Evolutionary conservation across 1,284 basidiomycete species (phyloP), one percentile per base, ranked within the genome.

Genomic region (Paramarasmius palmivorus): DNA sequence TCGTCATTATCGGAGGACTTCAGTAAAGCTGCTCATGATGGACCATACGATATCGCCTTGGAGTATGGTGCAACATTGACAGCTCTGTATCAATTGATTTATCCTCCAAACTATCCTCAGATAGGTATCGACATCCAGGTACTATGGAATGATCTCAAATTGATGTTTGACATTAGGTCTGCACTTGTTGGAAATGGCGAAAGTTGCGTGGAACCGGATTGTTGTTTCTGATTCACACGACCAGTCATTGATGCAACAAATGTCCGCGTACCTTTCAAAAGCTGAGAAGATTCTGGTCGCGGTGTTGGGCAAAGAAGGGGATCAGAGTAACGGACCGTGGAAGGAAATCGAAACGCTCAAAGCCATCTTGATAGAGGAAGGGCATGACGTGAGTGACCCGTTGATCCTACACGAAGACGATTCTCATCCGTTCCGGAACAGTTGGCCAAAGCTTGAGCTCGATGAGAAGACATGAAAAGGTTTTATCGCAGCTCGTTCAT

Each of bases 101-200:
- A 92, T 63, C 87, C 89, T 2, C 70, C 68, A 3, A 84, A 84
- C 60, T 90, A 89, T 65, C 89, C 89, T 26, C 86, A 90, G 60
- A 87, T 84, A n/a, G 89, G 89, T 88, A 50, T 59, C 78, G 69
- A 2, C 14, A 26, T 37, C 22, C 22, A 22, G 47, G 23, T 56
- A 19, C 22, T 34, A 49, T 39, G 12, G 53, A 29, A 37, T 51
- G 36, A 23, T 25, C 22, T 12, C 45, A 44, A 34, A 32, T 42
- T 52, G 20, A 29, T 22, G 50, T 34, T 39, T 39, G 20, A 23
- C 50, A 23, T 49, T 2, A 90, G 88, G 88, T 9, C 74, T 89
- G 70, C 88, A 91, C 66, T 70, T 83, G n/a, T 65, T 90, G 14
- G 88, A 91, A 64, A 66, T 89, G 60, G 78, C 86, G 2, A 91